Evolutionary conservation across 192 early-diverging fungal species (phyloP), one percentile per base, ranked within the genome.

Genomic region (Entomortierella beljakovae): DNA sequence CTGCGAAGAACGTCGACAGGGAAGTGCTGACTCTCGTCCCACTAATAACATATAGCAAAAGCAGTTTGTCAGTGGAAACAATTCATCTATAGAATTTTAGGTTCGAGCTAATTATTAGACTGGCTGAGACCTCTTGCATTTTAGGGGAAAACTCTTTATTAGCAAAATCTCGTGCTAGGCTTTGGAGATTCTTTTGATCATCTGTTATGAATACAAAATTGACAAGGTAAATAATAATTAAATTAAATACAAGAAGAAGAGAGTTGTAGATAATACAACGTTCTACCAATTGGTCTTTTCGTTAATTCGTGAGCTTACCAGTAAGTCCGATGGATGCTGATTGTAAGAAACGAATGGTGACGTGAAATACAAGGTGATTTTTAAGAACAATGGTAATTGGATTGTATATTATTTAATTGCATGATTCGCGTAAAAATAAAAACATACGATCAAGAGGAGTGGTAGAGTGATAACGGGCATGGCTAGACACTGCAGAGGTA

Each of bases 81-180:
- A n/a, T n/a, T n/a, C n/a, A n/a, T n/a, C n/a, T n/a, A n/a, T n/a
- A n/a, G n/a, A n/a, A n/a, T n/a, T n/a, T n/a, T n/a, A n/a, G n/a
- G n/a, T n/a, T n/a, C n/a, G n/a, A n/a, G 42, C 9, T 46, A 20
- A 20, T 46, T 11, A 11, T 46, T 46, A 46, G 4, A 10, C 15
- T 46, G 43, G 20, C 15, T 15, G n/a, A 13, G 69, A 79, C 75
- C 60, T 85, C 75, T 33, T 82, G 85, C 84, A 86, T 86, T 68
- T 88, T 81, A 31, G 88, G 88, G 6, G 84, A 80, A 18, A 89
- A 71, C 57, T 89, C 88, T 3, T 82, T 76, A 61, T 85, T 80
- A 11, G 88, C 86, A 72, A 89, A 89, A 3, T 66, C 53, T 23
- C 75, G 80, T 9, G 88, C 85, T 18, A 87, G 51, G 18, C 64